Evolutionary conservation across 2,329 filamentous ascomycete genomes (phyloP), one percentile per base, ranked within the genome.

Genomic region (Chaetomiaceae sp.): DNA sequence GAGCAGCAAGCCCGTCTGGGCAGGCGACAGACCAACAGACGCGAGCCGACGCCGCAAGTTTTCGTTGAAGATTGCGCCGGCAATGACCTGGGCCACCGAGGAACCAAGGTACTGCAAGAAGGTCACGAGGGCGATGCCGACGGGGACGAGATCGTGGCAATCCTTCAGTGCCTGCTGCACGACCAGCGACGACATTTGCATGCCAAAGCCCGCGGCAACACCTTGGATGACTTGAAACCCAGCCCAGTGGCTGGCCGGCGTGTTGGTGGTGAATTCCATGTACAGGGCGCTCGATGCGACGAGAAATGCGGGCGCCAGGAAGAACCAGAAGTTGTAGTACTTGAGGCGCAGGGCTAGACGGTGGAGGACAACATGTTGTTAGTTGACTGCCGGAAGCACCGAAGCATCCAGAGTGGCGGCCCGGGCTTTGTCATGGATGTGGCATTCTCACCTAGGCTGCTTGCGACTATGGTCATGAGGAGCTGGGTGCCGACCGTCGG

Each of bases 401-500:
- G n/a, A n/a, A n/a, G n/a, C n/a, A n/a, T n/a, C n/a, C n/a, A n/a
- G n/a, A n/a, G n/a, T n/a, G n/a, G n/a, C n/a, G n/a, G n/a, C n/a
- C n/a, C n/a, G n/a, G n/a, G n/a, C n/a, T n/a, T n/a, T n/a, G n/a
- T n/a, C n/a, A n/a, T n/a, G 14, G 7, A 33, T 33, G 30, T 12
- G 12, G 14, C 5, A 17, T 12, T 38, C 35, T 44, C 19, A 34
- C 42, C 44, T 10, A 48, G 19, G n/a, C 16, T 14, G n/a, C 41
- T 14, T 7, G 61, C 21, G 5, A 57, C 25, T 4, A 61, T 54
- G 3, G 55, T 57, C 2, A 46, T 42, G 1, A 56, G 20, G 2
- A 63, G 46, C 31, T 62, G 55, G 23, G 50, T 51, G 30, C 62
- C 8, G n/a, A 63, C 60, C 7, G 41, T 55, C 2, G 68, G 62